phyloP scores from a whole-genome alignment of 2,329 filamentous ascomycete species.

The Thielaviopsis ethacetica region DNA sequence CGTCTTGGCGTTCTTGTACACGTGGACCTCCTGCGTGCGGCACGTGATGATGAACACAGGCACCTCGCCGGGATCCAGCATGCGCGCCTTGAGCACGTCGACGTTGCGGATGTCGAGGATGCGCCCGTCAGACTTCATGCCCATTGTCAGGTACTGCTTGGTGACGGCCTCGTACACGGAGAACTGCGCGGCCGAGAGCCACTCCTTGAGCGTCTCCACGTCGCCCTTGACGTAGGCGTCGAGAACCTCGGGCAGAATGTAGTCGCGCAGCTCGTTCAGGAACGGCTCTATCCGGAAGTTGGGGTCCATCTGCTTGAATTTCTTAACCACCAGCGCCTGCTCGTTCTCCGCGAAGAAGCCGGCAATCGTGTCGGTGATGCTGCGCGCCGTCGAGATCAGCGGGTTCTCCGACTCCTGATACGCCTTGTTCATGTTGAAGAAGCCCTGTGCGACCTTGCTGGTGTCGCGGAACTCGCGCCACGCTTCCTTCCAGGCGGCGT shows the following conservation, averaged over 20 bases:
- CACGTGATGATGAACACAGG: slow-evolving; percentile 96
- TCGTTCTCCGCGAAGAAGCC: slow-evolving; percentile 99
- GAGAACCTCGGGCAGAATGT: slow-evolving; percentile 90
- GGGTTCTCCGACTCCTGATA: slow-evolving; percentile 98
- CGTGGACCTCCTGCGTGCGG: slow-evolving; percentile 92
- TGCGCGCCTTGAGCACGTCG: slow-evolving; percentile 65
- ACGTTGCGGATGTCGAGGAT: slow-evolving; percentile 93
- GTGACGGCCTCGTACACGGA: slow-evolving; percentile 93
- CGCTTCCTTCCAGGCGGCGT: slow-evolving; percentile 94
- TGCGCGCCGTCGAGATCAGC: slow-evolving; percentile 77
- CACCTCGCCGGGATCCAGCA: slow-evolving; percentile 72
- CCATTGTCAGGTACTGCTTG: slow-evolving; percentile 86
- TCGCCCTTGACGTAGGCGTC: slow-evolving; percentile 98
- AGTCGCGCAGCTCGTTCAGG: slow-evolving; percentile 87
- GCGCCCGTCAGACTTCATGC: slow-evolving; percentile 83
- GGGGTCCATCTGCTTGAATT: slow-evolving; percentile 91
- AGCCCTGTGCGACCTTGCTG: slow-evolving; percentile 71
- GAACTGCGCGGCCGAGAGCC: slow-evolving; percentile 92
- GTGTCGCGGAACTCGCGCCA: slow-evolving; percentile 91
- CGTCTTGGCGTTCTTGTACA: slow-evolving; percentile 85
- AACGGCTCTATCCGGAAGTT: slow-evolving; percentile 91
- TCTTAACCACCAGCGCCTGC: slow-evolving; percentile 93
- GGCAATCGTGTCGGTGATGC: slow-evolving; percentile 81
- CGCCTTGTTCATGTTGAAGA: slow-evolving; percentile 70
- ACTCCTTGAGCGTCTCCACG: slow-evolving; percentile 73